Evolutionary conservation across 2,329 filamentous ascomycete species (phyloP), one percentile per base, ranked within the genome.

Genomic region (Alternaria alternata): DNA sequence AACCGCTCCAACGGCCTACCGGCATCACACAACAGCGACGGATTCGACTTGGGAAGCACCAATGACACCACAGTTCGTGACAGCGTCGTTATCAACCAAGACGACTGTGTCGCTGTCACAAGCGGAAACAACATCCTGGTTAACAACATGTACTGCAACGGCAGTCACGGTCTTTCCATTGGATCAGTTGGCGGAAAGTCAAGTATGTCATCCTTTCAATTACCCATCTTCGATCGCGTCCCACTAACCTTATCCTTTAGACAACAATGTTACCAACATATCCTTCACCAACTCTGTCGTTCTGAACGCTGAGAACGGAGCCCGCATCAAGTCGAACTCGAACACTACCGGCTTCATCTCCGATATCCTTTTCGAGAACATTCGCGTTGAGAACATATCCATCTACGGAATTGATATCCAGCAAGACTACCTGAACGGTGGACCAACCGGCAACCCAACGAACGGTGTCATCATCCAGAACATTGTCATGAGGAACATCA

Each of bases 41-140:
- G 76, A 32, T 88, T 87, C 61, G 85, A 87, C 47, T 78, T 88
- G 46, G 80, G 82, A 30, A 75, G 70, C n/a, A 81, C 76, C 34
- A 81, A 76, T 32, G 83, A 67, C 51, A 59, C 63, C 24, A 51
- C 32, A 3, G 49, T 87, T 64, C 74, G 74, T 41, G 78, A 80
- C 26, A 82, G 82, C 14, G 77, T 70, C 14, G 80, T 87, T n/a
- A 77, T 82, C 63, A 87, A 87, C 75, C 85, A 87, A 72, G 85
- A 87, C 61, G 85, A 87, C 67, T 87, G 85, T 63, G 73, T 87
- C 2, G 85, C 85, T 7, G 75, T 87, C 58, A 87, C 86, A 72
- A 85, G 82, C 3, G 85, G 85, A 48, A 81, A 78, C 26, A 64
- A 70, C 43, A 69, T 76, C 43, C 52, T 53, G 2, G 66, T 74